These are phyloP conservation scores for Limtongozyma cylindracea DNA, from an alignment of 805 yeast species.

Conservation along the genomic window DNA sequence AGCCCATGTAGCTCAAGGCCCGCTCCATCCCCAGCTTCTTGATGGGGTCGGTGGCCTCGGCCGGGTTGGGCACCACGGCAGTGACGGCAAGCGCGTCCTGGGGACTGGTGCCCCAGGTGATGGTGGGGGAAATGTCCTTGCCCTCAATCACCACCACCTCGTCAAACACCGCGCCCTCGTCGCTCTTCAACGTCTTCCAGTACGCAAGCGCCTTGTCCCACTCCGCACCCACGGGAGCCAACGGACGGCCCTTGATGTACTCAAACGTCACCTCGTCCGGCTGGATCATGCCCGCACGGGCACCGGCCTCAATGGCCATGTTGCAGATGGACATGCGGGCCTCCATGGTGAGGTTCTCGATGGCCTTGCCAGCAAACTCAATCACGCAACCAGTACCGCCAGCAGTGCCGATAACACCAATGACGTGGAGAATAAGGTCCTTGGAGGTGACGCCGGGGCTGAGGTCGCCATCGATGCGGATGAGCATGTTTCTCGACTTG, in stretches of 20 bases:
- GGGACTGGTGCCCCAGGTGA: slow-evolving; percentile 99
- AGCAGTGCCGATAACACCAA: slow-evolving; percentile 94
- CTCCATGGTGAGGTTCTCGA: slow-evolving; percentile 77
- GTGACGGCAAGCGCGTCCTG: slow-evolving; percentile 95
- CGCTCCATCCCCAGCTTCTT: slow-evolving; percentile 71
- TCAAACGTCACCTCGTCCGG: slow-evolving; percentile 82
- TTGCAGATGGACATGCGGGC: slow-evolving; percentile 99
- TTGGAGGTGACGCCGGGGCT: slow-evolving; percentile 84
- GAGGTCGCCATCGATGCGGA: slow-evolving; percentile 63
- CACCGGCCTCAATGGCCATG: slow-evolving; percentile 98
- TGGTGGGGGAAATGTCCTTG: slow-evolving; percentile 75
- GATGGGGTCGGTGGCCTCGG: slow-evolving; percentile 41
- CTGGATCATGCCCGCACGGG: slow-evolving; percentile 97
- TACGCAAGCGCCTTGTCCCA: slow-evolving; percentile 87
- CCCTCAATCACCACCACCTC: slow-evolving; percentile 62
- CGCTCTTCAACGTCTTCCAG: slow-evolving; percentile 78
- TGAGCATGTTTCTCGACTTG: slow-evolving; percentile 90
- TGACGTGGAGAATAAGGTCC: slow-evolving; percentile 83
- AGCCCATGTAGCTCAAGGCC: slow-evolving; percentile 82
- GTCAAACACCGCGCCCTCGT: slow-evolving; percentile 79
- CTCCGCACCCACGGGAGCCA: slow-evolving; percentile 82
- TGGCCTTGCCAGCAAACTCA: slow-evolving; percentile 92
- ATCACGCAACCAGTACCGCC: slow-evolving; percentile 97
- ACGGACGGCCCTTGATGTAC: slow-evolving; percentile 80
- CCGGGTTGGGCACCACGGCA: slow-evolving; percentile 77